Conservation (phyloP, 2,329 filamentous ascomycete genomes). For the Dothideomycetes sp. region DNA sequence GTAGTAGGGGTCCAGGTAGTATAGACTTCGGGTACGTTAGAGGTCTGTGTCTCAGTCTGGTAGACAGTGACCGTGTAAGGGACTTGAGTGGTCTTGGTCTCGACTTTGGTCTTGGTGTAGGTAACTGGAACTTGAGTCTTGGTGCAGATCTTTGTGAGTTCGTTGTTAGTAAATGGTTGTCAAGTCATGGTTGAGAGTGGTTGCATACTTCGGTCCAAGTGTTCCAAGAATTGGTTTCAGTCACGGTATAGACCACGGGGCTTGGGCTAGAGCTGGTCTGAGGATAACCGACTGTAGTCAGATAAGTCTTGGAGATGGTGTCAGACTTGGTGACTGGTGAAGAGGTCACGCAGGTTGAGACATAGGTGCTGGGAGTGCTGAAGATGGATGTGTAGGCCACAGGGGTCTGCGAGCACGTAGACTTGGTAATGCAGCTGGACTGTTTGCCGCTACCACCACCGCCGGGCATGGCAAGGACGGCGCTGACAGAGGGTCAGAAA, state of each 20-base stretch:
- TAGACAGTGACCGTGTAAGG: slow-evolving; percentile 1
- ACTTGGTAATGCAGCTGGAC: slow-evolving; percentile 10
- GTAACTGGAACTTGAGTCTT: background rate
- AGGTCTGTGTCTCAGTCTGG: background rate
- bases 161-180: no score
- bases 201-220: background rate
- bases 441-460: background rate
- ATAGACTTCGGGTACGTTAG: background rate
- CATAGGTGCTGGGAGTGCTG: background rate
- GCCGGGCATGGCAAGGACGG: slow-evolving; percentile 7
- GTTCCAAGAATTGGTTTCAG: background rate
- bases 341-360: slow-evolving; percentile 9
- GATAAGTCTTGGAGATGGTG: background rate
- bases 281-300: background rate
- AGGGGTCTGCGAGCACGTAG: background rate
- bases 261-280: background rate
- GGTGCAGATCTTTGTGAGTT: slow-evolving; percentile 6
- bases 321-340: slow-evolving; percentile 1
- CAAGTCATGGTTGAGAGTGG: background rate
- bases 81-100: background rate
- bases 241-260: background rate
- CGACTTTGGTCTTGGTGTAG: background rate
- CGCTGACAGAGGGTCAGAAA: background rate
- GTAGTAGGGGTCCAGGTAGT: slow-evolving; percentile 1
- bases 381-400: slow-evolving; percentile 2